Base-by-base conservation (phyloP, 2,329 filamentous ascomycete species). In the Metarhizium sp. region DNA sequence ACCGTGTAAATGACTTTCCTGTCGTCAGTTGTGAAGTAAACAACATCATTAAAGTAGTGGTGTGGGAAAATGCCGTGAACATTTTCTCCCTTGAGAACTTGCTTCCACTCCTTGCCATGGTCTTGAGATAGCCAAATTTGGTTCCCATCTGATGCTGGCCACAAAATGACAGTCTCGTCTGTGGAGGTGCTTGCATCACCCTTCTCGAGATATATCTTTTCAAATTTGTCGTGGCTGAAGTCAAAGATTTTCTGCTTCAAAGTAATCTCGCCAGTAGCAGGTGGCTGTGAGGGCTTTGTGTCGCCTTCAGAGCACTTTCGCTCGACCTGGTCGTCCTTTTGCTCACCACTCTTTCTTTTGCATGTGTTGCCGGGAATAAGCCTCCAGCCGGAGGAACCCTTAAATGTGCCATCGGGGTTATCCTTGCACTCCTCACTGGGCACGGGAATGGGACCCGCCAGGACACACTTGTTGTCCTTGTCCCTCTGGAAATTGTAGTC, bases 311-410 rank as follows among this genome's bases (percentile, higher is more conserved):
- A 80, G 72, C 94, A 99, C 57, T 87, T 81, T 58, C 85, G 81
- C 62, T 96, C 85, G 14, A 90, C 79, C n/a, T 78, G 73, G 54
- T 86, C 79, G 62, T 91, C 88, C 64, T 89, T 85, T 60, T 88
- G 80, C 51, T 76, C 71, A 43, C 83, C 86, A 14, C 70, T 68
- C 14, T 74, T 78, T 50, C 81, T 75, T 61, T 83, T 80, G 70
- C 89, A 92, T 29, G 80, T 80, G 67, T 92, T 87, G 30, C 88
- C 89, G 0, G 94, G 92, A 58, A 99, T 97, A 62, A 92, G 79
- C 57, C 92, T 85, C 82, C 90, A 99, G 30, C 94, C 94, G 34
- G 92, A 96, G 3, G 87, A 88, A 13, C 90, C 94, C 71, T 80
- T 85, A 72, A 91, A 99, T 2, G 77, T 90, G 57, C 87, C 86